Evolutionary conservation across 2,329 filamentous ascomycete species (phyloP), one percentile per base, ranked within the genome.

Genomic region (Fusarium incarnatum): DNA sequence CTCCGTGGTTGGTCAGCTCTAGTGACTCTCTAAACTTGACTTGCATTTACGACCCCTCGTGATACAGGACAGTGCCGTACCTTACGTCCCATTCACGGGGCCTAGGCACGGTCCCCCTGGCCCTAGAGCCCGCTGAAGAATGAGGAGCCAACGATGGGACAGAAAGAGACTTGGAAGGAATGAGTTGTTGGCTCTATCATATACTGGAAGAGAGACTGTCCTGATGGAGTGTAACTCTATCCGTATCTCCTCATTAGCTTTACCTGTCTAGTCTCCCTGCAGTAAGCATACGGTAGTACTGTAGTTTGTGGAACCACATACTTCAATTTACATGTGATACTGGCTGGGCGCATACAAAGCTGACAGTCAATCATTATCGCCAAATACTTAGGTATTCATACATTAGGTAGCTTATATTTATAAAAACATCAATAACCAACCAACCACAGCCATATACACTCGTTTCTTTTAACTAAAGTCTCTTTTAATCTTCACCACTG

Each of bases 401-500:
- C 48, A 67, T 67, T 66, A 66, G 13, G 37, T 60, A 66, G 13
- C 44, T 60, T 46, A 32, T 59, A 53, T 25, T 41, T 53, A 46
- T 60, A 49, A 54, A 64, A 52, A 66, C 37, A 23, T 28, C 23
- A 49, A 50, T 13, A 42, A 32, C 25, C 37, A 49, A 25, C 23
- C 49, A 45, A 34, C 23, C 32, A 57, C 42, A 59, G 28, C 4
- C n/a, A 53, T 60, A 30, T 28, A 52, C 11, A 25, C 20, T 53
- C 49, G 22, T 27, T 25, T 34, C 34, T 37, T 23, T 46, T 18
- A 22, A 16, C 49, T 4, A 44, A 25, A 6, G n/a, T 25, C 18
- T 15, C 37, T 42, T 27, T 56, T 56, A 72, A 40, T 80, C 78
- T 6, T 78, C 78, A 25, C 79, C 79, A 1, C 81, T 79, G n/a